Conservation (phyloP, 2,329 filamentous ascomycete genomes). For the Zalaria obscura region DNA sequence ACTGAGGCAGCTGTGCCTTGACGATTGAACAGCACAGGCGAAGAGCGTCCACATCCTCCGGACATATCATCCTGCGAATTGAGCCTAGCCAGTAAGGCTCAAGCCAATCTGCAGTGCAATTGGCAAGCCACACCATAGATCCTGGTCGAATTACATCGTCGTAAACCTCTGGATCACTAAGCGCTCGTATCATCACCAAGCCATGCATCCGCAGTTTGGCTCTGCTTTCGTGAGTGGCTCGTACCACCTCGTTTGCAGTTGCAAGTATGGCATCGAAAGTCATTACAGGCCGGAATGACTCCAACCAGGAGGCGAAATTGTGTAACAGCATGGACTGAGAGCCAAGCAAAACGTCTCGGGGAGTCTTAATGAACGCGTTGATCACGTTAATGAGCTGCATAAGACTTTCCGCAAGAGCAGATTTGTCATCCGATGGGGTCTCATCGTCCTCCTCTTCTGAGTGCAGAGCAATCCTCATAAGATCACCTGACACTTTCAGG, state of each 20-base stretch:
- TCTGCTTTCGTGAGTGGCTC: not conserved
- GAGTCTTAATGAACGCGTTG: slow-evolving; percentile 42
- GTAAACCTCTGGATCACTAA: slow-evolving; percentile 64
- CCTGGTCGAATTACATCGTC: too few relatives aligned
- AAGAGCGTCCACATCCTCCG: slow-evolving; percentile 86
- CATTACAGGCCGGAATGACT: not conserved
- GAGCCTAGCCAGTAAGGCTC: slow-evolving; percentile 77
- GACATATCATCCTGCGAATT: not conserved
- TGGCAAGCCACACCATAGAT: slow-evolving; percentile 39
- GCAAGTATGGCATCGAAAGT: not conserved
- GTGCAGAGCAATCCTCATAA: slow-evolving; percentile 4
- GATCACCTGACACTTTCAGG: slow-evolving; percentile 7
- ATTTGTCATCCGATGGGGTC: too few relatives aligned
- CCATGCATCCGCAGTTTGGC: slow-evolving; percentile 21
- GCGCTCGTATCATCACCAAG: slow-evolving; percentile 82
- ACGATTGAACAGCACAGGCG: slow-evolving; percentile 87
- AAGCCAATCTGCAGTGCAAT: slow-evolving; percentile 46
- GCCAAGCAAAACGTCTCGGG: not conserved
- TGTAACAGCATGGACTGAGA: not conserved
- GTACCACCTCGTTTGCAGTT: not conserved
- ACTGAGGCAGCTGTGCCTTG: slow-evolving; percentile 49
- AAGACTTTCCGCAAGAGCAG: not conserved
- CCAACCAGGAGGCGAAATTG: not conserved
- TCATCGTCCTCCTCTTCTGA: not conserved
- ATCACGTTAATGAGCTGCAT: slow-evolving; percentile 61